Base-by-base conservation (phyloP, 2,329 filamentous ascomycete species). In the Phoma sp. region DNA sequence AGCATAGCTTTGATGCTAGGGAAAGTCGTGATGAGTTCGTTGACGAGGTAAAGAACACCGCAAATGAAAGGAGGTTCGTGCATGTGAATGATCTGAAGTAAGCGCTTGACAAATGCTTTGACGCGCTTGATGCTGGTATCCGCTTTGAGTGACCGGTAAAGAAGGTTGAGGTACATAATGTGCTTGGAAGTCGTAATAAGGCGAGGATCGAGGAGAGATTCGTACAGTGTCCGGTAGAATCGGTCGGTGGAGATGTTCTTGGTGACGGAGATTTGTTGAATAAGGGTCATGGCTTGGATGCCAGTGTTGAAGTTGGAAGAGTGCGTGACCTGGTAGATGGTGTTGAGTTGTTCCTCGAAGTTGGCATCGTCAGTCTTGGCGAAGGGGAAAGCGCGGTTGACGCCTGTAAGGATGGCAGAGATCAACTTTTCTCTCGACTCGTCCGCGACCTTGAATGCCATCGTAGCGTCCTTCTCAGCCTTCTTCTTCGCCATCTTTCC, bases 231-330 rank as follows among this genome's bases (percentile, higher is more conserved):
- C 43, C 92, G 85, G 78, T 98, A 99, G 79, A 96, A 99, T 56
- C 95, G 86, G 68, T 99, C 95, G 11, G 89, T 88, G 4, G 89
- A 88, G 47, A 93, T 82, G 66, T 93, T 89, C 72, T 95, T 92
- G 3, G 88, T 85, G 1, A 87, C 82, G 0, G 92, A 91, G 23
- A 99, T 84, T 74, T 98, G 95, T 73, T 98, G 95, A 62, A 99
- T 96, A 40, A 99, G 81, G 78, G 96, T 89, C 61, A 99, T 84
- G 28, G 95, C 93, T 76, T 99, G 95, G 30, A 99, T 91, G 71
- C 92, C 95, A 1, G 95, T 99, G 78, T 98, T 99, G 83, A 99
- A 98, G 76, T 99, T 99, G 51, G 93, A 92, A 1, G 93, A 98
- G 76, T 99, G 95, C 0, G 95, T 96, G 67, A 99, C 95, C 66